Conservation (phyloP, 2,329 filamentous ascomycete genomes). For the Rutstroemia sp. region DNA sequence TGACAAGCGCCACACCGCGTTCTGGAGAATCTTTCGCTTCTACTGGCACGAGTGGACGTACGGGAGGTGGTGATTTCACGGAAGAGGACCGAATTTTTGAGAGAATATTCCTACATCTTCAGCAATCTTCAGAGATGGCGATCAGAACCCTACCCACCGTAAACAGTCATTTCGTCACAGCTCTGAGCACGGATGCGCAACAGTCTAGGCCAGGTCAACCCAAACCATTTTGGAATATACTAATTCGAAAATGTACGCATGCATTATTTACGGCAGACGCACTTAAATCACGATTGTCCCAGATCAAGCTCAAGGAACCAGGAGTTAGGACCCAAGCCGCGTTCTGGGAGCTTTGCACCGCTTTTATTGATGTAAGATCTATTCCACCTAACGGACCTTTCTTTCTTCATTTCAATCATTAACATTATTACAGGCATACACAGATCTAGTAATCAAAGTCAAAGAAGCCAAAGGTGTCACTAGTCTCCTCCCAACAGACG, state of each 20-base stretch:
- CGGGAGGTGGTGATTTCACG: slow-evolving; percentile 46
- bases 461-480: slow-evolving; percentile 42
- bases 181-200: slow-evolving; percentile 56
- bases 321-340: slow-evolving; percentile 56
- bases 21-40: slow-evolving; percentile 76
- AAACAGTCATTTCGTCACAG: slow-evolving; percentile 56
- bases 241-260: slow-evolving; percentile 64
- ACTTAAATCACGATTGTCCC: slow-evolving; percentile 64
- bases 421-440: slow-evolving; percentile 46
- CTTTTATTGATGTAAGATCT: slow-evolving; percentile 48
- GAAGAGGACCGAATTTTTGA: slow-evolving; percentile 81
- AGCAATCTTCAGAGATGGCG: slow-evolving; percentile 65
- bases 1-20: slow-evolving; percentile 56
- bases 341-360: slow-evolving; percentile 67
- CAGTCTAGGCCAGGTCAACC: slow-evolving; percentile 52
- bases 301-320: slow-evolving; percentile 80
- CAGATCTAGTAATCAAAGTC: slow-evolving; percentile 54
- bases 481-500: slow-evolving; percentile 54
- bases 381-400: neutral
- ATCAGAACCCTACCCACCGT: slow-evolving; percentile 64
- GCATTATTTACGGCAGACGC: slow-evolving; percentile 68
- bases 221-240: slow-evolving; percentile 58
- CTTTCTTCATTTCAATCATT: slow-evolving; percentile 17
- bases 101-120: slow-evolving; percentile 69
- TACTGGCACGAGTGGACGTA: slow-evolving; percentile 22